These are phyloP conservation scores for Chaetomiaceae sp. DNA, from an alignment of 2,329 filamentous ascomycete species.

Conservation along the genomic window DNA sequence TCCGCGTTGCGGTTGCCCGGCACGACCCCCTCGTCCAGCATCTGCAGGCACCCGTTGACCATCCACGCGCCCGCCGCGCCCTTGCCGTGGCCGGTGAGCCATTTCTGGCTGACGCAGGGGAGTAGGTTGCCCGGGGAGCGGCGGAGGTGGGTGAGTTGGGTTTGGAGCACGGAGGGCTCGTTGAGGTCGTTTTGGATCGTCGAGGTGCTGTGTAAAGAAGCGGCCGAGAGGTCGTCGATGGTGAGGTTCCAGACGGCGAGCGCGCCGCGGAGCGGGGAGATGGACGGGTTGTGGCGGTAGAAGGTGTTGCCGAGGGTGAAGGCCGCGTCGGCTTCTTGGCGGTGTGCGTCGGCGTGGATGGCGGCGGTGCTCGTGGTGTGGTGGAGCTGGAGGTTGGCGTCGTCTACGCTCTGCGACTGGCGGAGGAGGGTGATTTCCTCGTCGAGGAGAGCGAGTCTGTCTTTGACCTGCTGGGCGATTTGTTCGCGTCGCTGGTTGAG, in stretches of 20 bases:
- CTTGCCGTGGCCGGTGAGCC: conserved; percentile 34
- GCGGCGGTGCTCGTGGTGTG: no score
- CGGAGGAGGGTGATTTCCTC: background rate
- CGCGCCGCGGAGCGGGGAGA: conserved; percentile 26
- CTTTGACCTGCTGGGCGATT: no score
- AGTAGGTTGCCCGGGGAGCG: conserved; percentile 30
- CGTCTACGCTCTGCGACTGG: no score
- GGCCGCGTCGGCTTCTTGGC: no score
- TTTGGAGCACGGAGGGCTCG: conserved; percentile 31
- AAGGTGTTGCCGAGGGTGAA: background rate
- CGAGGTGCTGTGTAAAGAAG: conserved; percentile 36
- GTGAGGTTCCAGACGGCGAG: conserved; percentile 33
- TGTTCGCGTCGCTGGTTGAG: no score
- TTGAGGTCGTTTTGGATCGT: conserved; percentile 36
- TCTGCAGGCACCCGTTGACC: conserved; percentile 35
- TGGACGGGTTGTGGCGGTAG: background rate
- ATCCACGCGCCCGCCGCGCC: conserved; percentile 33
- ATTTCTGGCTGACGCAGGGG: conserved; percentile 32
- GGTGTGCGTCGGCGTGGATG: no score
- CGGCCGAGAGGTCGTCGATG: conserved; percentile 34
- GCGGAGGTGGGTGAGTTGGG: conserved; percentile 32
- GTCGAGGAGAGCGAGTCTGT: no score
- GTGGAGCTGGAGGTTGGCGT: no score
- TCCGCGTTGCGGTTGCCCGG: conserved; percentile 35
- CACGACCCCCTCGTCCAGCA: conserved; percentile 28